Percentiles rank a stretch among this genome's conserved stretches.
These are phyloP conservation scores for Diutina pseudorugosa DNA, from an alignment of 1,139 yeast species.

Conservation along the genomic window DNA sequence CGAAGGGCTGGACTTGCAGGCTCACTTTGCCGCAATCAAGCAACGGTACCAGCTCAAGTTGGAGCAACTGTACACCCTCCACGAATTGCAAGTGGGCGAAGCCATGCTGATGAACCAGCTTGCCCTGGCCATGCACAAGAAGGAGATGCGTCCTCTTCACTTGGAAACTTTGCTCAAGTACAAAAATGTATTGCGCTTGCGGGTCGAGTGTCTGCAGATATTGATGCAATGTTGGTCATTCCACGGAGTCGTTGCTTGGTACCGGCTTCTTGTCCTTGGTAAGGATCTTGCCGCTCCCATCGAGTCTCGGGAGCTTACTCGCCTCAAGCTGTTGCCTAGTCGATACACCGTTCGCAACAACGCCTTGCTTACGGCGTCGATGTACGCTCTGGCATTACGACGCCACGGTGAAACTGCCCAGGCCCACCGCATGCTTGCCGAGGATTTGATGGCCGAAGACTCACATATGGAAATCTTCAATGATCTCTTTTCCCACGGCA, in stretches of 20 bases:
- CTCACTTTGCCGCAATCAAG: slow-evolving; percentile 11
- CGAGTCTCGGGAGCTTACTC: slow-evolving; percentile 18
- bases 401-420: background rate
- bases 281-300: slow-evolving; percentile 24
- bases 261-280: slow-evolving; percentile 21
- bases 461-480: background rate
- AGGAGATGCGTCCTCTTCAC: slow-evolving; percentile 12
- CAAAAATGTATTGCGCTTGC: slow-evolving; percentile 22
- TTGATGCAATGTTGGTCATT: slow-evolving; percentile 34
- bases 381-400: background rate
- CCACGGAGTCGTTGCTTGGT: slow-evolving; percentile 29
- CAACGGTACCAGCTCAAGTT: slow-evolving; percentile 15
- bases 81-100: slow-evolving; percentile 22
- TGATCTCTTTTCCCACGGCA: background rate
- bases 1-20: slow-evolving; percentile 19
- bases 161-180: slow-evolving; percentile 21
- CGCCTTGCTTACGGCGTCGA: background rate
- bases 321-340: slow-evolving; percentile 24
- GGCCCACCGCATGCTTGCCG: background rate
- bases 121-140: slow-evolving; percentile 10
- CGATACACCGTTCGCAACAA: slow-evolving; percentile 7
- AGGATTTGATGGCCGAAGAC: background rate
- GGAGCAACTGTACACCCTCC: slow-evolving; percentile 20
- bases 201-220: slow-evolving; percentile 30
- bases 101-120: slow-evolving; percentile 25